Base-by-base conservation (phyloP, 2,329 filamentous ascomycete genomes). In the Reticulascus tulasneorum region DNA sequence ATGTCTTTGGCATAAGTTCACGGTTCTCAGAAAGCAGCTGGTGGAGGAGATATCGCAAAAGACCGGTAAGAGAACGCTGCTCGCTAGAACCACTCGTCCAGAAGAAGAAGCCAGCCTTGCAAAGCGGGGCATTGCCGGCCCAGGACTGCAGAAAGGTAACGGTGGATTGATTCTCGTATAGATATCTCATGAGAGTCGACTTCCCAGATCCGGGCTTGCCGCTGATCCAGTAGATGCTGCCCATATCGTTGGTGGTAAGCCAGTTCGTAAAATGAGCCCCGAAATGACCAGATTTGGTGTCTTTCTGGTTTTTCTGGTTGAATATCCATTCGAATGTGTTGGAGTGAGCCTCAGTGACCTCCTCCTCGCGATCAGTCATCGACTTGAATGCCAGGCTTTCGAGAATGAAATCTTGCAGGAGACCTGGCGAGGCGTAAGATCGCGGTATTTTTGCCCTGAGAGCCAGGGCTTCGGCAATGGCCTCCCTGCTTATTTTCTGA, bases 141-240 rank as follows among this genome's bases (percentile, higher is more conserved):
- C 66, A 72, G 2, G 43, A n/a, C 7, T 21, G 2, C 1, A 64
- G 40, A 4, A 29, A 21, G 1, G 43, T 4, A 1, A 15, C 13
- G 0, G 56, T 60, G 0, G 23, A 55, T 1, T 30, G 25, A 15
- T 59, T 53, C 4, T 52, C 46, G 1, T 48, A 54, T 10, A 66
- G 49, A 23, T 60, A 59, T 15, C 63, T 60, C 51, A 69, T 67
- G 2, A 71, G 51, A 0, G 66, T 69, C 0, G 64, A 69, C 40
- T 72, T 72, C 1, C 68, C 68, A 0, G 63, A 64, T 1, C 68
- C 68, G 4, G 67, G 59, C 22, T 69, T 64, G 3, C 62, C 62
- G 2, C 54, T 63, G 23, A 66, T 54, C 62, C 58, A 62, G 33
- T 60, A 62, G 1, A 59, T 49, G 2, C 49, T 47, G 6, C 50